A percentile compares a stretch with the other conserved stretches of the same genome.
phyloP scores from a whole-genome alignment of 176 grass and related monocot genomes.

The Miscanthus lutarioriparius region DNA sequence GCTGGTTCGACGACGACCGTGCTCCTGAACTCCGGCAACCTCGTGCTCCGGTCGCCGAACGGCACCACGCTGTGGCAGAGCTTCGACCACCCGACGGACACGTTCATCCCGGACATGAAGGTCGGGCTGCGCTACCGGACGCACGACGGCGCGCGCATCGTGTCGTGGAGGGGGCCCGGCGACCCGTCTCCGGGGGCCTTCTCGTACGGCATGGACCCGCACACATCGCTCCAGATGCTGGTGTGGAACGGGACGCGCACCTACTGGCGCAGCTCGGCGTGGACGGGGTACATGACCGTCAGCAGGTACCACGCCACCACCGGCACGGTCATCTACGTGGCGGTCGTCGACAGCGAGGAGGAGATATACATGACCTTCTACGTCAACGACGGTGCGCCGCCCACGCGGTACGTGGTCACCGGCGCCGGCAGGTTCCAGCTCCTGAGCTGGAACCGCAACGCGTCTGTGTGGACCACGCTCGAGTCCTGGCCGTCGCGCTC shows the following conservation, averaged over 20 bases:
- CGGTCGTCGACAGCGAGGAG: neutral
- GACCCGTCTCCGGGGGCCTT: slow-evolving; percentile 47
- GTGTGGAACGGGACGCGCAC: slow-evolving; percentile 24
- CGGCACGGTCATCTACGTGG: neutral
- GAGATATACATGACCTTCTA: neutral
- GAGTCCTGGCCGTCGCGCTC: neutral
- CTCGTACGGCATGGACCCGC: slow-evolving; percentile 48
- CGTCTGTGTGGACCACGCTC: neutral
- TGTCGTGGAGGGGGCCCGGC: slow-evolving; percentile 39
- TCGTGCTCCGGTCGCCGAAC: slow-evolving; percentile 12
- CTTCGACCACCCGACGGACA: slow-evolving; percentile 45
- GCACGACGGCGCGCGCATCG: neutral
- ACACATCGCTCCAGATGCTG: slow-evolving; percentile 31
- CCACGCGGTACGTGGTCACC: neutral
- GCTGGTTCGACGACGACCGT: neutral
- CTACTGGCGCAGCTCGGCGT: slow-evolving; percentile 25
- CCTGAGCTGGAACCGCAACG: slow-evolving; percentile 17
- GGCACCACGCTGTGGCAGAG: slow-evolving; percentile 42
- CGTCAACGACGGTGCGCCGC: slow-evolving; percentile 18
- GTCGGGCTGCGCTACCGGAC: neutral
- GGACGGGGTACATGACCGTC: slow-evolving; percentile 7
- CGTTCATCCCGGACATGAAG: slow-evolving; percentile 49
- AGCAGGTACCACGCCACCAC: neutral
- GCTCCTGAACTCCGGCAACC: slow-evolving; percentile 46
- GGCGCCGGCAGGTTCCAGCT: slow-evolving; percentile 17